Conservation (phyloP, 345 rosid genomes). For the Syzygium aromaticum region DNA sequence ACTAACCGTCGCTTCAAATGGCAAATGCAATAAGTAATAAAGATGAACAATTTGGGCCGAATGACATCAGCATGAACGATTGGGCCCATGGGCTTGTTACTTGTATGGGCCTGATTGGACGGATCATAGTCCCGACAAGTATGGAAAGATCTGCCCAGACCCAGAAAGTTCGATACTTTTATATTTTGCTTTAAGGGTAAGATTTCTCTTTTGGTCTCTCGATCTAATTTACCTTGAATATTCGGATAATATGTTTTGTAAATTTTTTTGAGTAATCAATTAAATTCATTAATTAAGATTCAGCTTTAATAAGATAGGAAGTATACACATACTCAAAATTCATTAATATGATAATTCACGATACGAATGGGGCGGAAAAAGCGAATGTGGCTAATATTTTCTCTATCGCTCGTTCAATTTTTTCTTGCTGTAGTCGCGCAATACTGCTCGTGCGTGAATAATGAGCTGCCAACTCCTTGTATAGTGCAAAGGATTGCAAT, state of each 20-base stretch:
- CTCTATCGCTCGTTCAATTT: background rate
- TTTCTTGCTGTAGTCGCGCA: background rate
- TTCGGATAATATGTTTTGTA: background rate
- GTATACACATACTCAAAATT: background rate
- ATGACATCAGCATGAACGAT: background rate
- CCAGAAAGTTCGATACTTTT: background rate
- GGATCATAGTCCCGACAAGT: background rate
- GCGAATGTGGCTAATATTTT: background rate
- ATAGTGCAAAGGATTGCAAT: background rate
- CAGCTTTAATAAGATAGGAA: background rate
- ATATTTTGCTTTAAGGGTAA: background rate
- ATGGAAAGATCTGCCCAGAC: background rate
- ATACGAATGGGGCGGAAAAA: background rate
- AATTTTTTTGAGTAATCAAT: background rate
- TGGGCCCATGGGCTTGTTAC: background rate
- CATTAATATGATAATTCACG: background rate
- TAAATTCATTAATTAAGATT: background rate
- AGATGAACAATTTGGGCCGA: background rate
- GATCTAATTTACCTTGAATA: background rate
- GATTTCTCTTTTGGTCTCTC: background rate
- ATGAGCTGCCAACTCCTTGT: background rate
- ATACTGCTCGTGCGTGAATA: background rate
- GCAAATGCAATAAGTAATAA: background rate
- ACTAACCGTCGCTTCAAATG: background rate
- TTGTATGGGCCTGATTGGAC: background rate